Conservation (phyloP, 106 monocot genomes). For the Amphibolis antarctica region DNA sequence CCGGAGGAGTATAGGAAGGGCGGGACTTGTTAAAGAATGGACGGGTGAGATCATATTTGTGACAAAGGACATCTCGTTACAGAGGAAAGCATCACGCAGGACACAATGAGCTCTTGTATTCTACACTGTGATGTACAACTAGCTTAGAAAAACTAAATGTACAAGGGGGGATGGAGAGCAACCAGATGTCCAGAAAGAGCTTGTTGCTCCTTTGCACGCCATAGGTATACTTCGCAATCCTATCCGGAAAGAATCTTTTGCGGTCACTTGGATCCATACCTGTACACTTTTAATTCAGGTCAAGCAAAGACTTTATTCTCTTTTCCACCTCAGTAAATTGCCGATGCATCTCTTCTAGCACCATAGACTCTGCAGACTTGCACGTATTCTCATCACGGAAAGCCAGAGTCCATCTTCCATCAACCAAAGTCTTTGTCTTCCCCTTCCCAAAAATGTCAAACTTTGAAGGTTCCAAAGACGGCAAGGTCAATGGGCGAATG, state of each 20-base stretch:
- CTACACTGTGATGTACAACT: constrained; percentile 5
- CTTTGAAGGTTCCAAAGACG: constrained; percentile 38
- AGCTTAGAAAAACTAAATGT: neutral
- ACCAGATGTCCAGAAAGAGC: neutral
- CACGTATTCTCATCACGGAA: constrained; percentile 69
- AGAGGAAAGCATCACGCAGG: neutral
- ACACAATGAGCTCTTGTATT: neutral
- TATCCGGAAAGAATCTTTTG: neutral
- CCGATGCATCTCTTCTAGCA: constrained; percentile 41
- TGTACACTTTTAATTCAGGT: constrained; percentile 19
- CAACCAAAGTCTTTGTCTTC: constrained; percentile 60
- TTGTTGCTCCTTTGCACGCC: neutral
- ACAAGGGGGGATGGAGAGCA: neutral
- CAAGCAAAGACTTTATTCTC: constrained; percentile 40
- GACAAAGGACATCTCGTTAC: neutral
- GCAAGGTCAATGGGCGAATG: constrained; percentile 64
- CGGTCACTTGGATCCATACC: neutral
- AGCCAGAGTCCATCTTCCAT: constrained; percentile 95
- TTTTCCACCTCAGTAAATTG: constrained; percentile 35
- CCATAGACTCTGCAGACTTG: constrained; percentile 61
- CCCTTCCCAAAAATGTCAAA: constrained; percentile 13
- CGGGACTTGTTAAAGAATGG: neutral
- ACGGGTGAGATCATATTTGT: neutral
- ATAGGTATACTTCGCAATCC: neutral
- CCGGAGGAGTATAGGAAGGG: neutral